Evolutionary conservation across 164 flowering plant species (phyloP).

Genomic region (Dillenia turbinata): DNA sequence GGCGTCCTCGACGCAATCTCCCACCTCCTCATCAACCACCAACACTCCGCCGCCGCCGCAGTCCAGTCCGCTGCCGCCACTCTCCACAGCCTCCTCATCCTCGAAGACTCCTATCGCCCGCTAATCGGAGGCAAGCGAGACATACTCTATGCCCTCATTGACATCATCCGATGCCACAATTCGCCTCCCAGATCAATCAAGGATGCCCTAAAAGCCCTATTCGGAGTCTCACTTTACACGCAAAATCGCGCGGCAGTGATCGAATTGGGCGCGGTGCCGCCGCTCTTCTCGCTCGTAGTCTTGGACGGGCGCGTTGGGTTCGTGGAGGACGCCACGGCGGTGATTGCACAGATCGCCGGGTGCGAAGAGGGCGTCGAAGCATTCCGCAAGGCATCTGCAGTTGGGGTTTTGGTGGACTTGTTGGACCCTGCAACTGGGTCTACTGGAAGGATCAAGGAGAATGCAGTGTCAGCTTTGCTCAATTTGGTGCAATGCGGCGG

Average conservation of each 20-base stretch:
- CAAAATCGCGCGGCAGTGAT: conserved; percentile 52
- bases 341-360: conserved; percentile 90
- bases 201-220: conserved; percentile 79
- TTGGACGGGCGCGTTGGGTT: conserved; percentile 61
- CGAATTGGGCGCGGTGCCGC: conserved; percentile 56
- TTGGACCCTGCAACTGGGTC: conserved; percentile 56
- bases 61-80: conserved; percentile 74
- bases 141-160: conserved; percentile 57
- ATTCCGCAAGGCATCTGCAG: conserved; percentile 56
- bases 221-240: conserved; percentile 59
- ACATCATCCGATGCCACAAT: conserved; percentile 30
- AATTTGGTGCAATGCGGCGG: conserved; percentile 67
- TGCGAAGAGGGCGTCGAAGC: conserved; percentile 69
- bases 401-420: conserved; percentile 67
- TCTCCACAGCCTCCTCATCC: conserved; percentile 60
- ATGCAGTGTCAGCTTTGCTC: conserved; percentile 71
- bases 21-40: conserved; percentile 52
- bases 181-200: conserved; percentile 60
- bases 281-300: conserved; percentile 49
- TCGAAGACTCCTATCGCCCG: conserved; percentile 50
- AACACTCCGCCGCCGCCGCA: conserved; percentile 37
- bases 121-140: conserved; percentile 80
- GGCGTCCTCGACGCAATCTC: conserved; percentile 84
- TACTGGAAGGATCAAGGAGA: conserved; percentile 59
- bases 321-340: conserved; percentile 88